Evolutionary conservation across 306 rosid genomes (phyloP).

Genomic region (Benincasa hispida): DNA sequence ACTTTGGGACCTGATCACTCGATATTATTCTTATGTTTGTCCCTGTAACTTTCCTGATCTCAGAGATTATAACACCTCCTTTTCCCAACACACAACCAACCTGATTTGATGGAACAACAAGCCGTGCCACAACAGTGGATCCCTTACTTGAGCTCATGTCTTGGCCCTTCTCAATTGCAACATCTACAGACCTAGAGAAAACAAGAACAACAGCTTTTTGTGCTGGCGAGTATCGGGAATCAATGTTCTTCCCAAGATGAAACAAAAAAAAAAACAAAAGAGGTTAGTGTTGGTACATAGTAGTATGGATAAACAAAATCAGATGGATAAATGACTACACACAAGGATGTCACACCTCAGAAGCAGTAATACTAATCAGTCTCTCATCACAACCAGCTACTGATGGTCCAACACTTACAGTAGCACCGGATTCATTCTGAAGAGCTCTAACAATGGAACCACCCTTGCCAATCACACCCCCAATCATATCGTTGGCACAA

Average conservation of each 20-base stretch:
- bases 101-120: slow-evolving; percentile 67
- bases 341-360: slow-evolving; percentile 49
- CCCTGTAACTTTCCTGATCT: slow-evolving; percentile 76
- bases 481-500: slow-evolving; percentile 70
- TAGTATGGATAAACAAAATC: slow-evolving; percentile 2
- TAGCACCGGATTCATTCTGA: slow-evolving; percentile 89
- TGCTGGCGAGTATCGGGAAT: slow-evolving; percentile 79
- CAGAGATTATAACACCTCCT: slow-evolving; percentile 77
- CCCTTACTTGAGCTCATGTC: slow-evolving; percentile 45
- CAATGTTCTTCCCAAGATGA: slow-evolving; percentile 44
- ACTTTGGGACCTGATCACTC: slow-evolving; percentile 72
- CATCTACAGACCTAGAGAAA: slow-evolving; percentile 63
- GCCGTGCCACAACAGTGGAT: slow-evolving; percentile 47
- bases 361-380: slow-evolving; percentile 58
- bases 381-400: slow-evolving; percentile 71
- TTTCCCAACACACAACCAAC: slow-evolving; percentile 96
- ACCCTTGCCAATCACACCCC: slow-evolving; percentile 93
- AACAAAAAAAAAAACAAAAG: neutral
- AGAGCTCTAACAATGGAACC: slow-evolving; percentile 69
- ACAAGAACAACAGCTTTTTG: slow-evolving; percentile 84
- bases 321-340: slow-evolving; percentile 1
- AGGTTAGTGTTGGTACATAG: neutral
- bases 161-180: slow-evolving; percentile 56
- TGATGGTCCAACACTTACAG: slow-evolving; percentile 50
- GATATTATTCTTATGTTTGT: slow-evolving; percentile 59